Evolutionary conservation across 2,329 filamentous ascomycete genomes (phyloP), one percentile per base, ranked within the genome.

Genomic region (Clarireedia monteithiana): DNA sequence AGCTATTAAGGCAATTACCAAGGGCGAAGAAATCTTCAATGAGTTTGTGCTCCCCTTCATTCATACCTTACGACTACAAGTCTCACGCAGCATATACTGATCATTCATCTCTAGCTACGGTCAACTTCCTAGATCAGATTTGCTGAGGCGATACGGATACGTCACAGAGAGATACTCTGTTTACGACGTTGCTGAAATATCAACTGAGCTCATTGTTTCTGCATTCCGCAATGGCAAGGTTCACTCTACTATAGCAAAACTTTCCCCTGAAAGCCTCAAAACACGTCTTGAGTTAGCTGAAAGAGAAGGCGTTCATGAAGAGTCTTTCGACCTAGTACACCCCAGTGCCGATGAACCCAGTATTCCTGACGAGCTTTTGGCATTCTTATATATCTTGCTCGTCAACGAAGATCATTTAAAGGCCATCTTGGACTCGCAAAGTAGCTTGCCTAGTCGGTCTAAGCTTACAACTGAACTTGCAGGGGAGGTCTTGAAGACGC

Each of bases 61-160:
- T 15, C 24, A 20, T 14, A 24, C 24, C 9, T 38, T 50, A 17
- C 15, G 24, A 20, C 6, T 55, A 42, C 20, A 15, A 26, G 44
- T 54, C n/a, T 49, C 51, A n/a, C 4, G 39, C 30, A 34, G 10
- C 39, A 42, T 3, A 17, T 42, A 5, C 39, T 42, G 15, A 42
- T 14, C n/a, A 7, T 17, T 5, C 10, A 44, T 20, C 20, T 24
- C 30, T 44, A 55, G 53, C 68, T 87, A 88, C 62, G 85, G 85
- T 1, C 77, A 83, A 45, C 75, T 88, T 7, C 85, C 85, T 6
- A 76, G 82, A 40, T 81, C 83, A 2, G 85, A 88, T 64, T 72
- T 88, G 4, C 74, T 88, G 17, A 74, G 85, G 23, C 74, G 85
- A 46, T 88, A 88, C 65, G 85, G 85, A 15, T 88, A 86, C 64